Percentiles rank a stretch among this genome's conserved stretches.
These are phyloP conservation scores for Aureobasidium uvarum DNA, from an alignment of 2,329 filamentous ascomycete species.

Conservation along the genomic window DNA sequence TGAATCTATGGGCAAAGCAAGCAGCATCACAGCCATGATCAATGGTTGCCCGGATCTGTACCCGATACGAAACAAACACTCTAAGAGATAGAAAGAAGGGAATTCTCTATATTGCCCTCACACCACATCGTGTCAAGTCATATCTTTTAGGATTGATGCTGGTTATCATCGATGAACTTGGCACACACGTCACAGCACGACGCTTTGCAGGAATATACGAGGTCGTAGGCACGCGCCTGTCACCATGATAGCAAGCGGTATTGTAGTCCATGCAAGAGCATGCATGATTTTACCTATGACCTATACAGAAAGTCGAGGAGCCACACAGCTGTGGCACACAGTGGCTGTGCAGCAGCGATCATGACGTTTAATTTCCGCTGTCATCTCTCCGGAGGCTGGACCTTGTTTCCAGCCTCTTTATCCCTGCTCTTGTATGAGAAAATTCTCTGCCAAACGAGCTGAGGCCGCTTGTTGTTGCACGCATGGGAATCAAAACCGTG, in stretches of 20 bases:
- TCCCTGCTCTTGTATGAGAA: not conserved
- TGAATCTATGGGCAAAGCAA: not conserved
- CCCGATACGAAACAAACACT: too few relatives aligned
- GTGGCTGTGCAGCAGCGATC: slow-evolving; percentile 13
- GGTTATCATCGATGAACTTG: not conserved
- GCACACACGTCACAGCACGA: not conserved
- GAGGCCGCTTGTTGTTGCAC: slow-evolving; percentile 10
- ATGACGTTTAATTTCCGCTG: slow-evolving; percentile 22
- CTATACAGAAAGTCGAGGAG: not conserved
- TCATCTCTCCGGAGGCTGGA: not conserved
- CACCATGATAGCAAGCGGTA: not conserved
- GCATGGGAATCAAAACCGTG: not conserved
- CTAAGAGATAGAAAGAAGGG: too few relatives aligned
- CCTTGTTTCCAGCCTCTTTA: slow-evolving; percentile 5
- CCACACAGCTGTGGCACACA: not conserved
- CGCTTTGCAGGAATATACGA: not conserved
- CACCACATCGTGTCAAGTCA: not conserved
- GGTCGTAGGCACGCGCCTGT: not conserved
- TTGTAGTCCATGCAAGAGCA: not conserved
- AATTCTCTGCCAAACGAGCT: not conserved
- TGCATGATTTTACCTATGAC: not conserved
- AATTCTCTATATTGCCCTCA: not conserved
- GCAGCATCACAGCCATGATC: too few relatives aligned
- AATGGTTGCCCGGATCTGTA: too few relatives aligned
- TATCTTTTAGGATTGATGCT: not conserved